Conservation (phyloP, 805 yeast species). For the Spathaspora sp. region DNA sequence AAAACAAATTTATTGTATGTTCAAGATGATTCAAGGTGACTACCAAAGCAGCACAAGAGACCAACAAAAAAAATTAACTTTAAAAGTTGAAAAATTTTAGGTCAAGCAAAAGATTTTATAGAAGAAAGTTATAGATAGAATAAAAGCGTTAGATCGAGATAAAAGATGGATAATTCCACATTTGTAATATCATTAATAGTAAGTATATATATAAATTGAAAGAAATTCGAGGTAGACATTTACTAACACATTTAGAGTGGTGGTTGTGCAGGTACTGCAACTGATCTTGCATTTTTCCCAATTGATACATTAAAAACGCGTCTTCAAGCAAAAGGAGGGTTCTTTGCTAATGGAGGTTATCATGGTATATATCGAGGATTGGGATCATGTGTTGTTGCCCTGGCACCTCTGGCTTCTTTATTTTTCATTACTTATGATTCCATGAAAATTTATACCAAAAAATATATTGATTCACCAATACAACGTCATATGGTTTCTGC, state of each 20-base stretch:
- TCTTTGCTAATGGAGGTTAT: constrained; percentile 90
- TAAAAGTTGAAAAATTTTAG: background rate
- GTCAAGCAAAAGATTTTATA: background rate
- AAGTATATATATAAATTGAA: constrained; percentile 12
- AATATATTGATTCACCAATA: constrained; percentile 21
- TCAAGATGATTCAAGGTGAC: constrained; percentile 9
- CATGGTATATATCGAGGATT: constrained; percentile 86
- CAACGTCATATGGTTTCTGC: constrained; percentile 82
- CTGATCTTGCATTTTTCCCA: constrained; percentile 93
- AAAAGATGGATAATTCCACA: constrained; percentile 23
- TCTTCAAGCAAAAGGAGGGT: constrained; percentile 93
- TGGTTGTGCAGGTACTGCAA: constrained; percentile 93
- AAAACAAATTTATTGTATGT: constrained; percentile 26
- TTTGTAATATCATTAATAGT: constrained; percentile 31
- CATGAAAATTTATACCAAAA: constrained; percentile 46
- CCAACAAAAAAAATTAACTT: background rate
- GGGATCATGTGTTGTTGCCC: constrained; percentile 90
- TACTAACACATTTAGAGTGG: constrained; percentile 52
- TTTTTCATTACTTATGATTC: constrained; percentile 75
- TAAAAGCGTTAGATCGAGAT: no score
- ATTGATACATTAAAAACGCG: constrained; percentile 94
- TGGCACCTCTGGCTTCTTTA: constrained; percentile 69
- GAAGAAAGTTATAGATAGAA: background rate
- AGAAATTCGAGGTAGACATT: background rate
- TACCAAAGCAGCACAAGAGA: background rate